Conservation (phyloP, 1,284 basidiomycete species). For the Sporisorium reilianum region DNA sequence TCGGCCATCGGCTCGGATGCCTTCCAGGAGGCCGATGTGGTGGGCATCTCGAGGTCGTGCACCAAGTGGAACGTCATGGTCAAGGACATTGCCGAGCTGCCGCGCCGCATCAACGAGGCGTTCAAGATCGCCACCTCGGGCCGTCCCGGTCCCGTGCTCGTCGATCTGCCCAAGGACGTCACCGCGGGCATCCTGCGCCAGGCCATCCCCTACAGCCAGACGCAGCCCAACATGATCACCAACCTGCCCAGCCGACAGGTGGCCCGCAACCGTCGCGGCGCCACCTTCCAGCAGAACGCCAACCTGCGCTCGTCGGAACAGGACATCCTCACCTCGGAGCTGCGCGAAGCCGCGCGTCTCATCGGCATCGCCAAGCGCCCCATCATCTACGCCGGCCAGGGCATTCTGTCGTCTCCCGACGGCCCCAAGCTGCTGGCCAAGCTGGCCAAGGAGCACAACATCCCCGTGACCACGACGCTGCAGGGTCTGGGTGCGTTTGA, state of each 20-base stretch:
- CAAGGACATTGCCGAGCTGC: slow-evolving; percentile 94
- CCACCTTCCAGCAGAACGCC: slow-evolving; percentile 38
- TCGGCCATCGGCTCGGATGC: slow-evolving; percentile 97
- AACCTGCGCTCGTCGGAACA: slow-evolving; percentile 38
- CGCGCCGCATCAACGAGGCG: slow-evolving; percentile 95
- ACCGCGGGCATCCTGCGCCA: slow-evolving; percentile 90
- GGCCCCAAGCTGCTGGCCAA: slow-evolving; percentile 86
- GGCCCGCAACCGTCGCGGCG: slow-evolving; percentile 52
- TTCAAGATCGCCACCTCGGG: slow-evolving; percentile 99
- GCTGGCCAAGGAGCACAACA: slow-evolving; percentile 86
- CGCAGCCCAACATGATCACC: slow-evolving; percentile 79
- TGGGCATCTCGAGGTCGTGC: slow-evolving; percentile 95
- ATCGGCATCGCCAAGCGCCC: slow-evolving; percentile 93
- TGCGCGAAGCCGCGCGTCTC: slow-evolving; percentile 85
- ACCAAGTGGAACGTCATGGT: slow-evolving; percentile 99
- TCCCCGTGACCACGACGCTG: slow-evolving; percentile 95
- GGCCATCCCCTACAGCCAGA: slow-evolving; percentile 86
- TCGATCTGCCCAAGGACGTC: slow-evolving; percentile 97
- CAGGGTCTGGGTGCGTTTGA: slow-evolving; percentile 96
- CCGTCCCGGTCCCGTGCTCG: slow-evolving; percentile 94
- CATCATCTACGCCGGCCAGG: slow-evolving; percentile 93
- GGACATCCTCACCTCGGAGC: slow-evolving; percentile 73
- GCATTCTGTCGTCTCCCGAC: slow-evolving; percentile 83
- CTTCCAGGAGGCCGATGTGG: slow-evolving; percentile 97
- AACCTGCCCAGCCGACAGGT: slow-evolving; percentile 65